Evolutionary conservation across 345 rosid species (phyloP).

Genomic region (Salix suchowensis): DNA sequence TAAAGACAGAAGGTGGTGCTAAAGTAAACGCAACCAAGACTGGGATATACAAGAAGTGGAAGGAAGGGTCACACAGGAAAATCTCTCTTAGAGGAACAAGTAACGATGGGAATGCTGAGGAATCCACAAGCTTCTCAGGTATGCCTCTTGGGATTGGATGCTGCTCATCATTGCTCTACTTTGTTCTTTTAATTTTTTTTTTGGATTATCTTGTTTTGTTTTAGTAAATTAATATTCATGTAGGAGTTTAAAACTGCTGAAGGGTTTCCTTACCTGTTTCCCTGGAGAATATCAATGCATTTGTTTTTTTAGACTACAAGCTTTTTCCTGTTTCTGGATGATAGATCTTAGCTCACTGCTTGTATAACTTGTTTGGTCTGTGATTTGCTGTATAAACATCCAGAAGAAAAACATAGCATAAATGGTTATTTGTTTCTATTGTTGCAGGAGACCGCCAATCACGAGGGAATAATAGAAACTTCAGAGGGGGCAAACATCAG

Average conservation of each 20-base stretch:
- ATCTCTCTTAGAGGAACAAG: conserved; percentile 45
- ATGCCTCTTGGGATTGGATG: conserved; percentile 5
- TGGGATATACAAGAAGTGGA: conserved; percentile 94
- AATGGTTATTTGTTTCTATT: neutral
- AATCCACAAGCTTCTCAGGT: conserved; percentile 46
- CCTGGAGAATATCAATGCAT: neutral
- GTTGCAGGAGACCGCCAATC: conserved; percentile 34
- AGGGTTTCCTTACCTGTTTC: neutral
- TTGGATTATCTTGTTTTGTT: neutral
- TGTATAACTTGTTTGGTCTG: neutral
- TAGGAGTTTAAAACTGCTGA: neutral
- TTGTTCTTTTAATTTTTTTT: neutral
- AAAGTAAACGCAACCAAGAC: conserved; percentile 62
- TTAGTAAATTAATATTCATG: neutral
- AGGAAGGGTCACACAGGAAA: conserved; percentile 59
- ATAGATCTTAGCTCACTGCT: neutral
- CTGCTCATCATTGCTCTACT: neutral
- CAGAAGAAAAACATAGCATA: neutral
- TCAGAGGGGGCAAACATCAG: conserved; percentile 46
- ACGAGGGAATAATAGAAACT: conserved; percentile 33
- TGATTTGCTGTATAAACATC: neutral
- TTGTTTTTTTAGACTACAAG: neutral
- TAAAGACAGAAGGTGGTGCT: conserved; percentile 90
- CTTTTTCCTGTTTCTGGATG: neutral
- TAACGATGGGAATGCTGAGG: conserved; percentile 43